Evolutionary conservation across 495 filamentous ascomycete species (phyloP).

Genomic region (Penicillium diatomitis): DNA sequence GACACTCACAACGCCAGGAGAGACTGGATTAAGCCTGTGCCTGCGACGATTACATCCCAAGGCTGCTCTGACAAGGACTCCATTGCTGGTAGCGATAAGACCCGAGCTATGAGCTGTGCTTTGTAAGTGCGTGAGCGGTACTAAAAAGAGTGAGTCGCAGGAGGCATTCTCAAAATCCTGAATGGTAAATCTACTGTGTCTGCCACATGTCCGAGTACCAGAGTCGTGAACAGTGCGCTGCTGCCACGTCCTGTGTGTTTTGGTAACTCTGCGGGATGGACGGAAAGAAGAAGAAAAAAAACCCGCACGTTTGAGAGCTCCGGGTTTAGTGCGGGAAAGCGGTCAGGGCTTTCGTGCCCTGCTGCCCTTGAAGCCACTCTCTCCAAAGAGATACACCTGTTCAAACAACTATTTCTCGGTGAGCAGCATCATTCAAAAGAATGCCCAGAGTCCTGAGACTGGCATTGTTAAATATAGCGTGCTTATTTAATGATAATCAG

Average conservation of each 20-base stretch:
- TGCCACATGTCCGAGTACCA: background rate
- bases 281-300: conserved; percentile 5
- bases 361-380: too few relatives aligned
- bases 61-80: conserved; percentile 67
- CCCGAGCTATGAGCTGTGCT: conserved; percentile 12
- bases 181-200: conserved; percentile 17
- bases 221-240: conserved; percentile 1
- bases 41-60: conserved; percentile 89
- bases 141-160: conserved; percentile 15
- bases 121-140: conserved; percentile 14
- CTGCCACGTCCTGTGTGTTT: too few relatives aligned
- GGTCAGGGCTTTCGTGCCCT: conserved; percentile 1
- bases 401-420: too few relatives aligned
- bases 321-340: conserved; percentile 15
- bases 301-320: background rate
- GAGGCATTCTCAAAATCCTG: conserved; percentile 19
- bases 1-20: conserved; percentile 80
- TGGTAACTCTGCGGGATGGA: background rate
- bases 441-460: too few relatives aligned
- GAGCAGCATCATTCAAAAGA: too few relatives aligned
- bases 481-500: too few relatives aligned
- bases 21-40: conserved; percentile 83
- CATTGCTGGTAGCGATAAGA: conserved; percentile 41
- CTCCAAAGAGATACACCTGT: too few relatives aligned
- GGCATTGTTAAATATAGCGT: too few relatives aligned